A percentile compares a stretch with the other conserved stretches of the same genome.
Evolutionary conservation across 352 stramenopile genomes (phyloP).

Genomic region (Phytophthora hibernalis): DNA sequence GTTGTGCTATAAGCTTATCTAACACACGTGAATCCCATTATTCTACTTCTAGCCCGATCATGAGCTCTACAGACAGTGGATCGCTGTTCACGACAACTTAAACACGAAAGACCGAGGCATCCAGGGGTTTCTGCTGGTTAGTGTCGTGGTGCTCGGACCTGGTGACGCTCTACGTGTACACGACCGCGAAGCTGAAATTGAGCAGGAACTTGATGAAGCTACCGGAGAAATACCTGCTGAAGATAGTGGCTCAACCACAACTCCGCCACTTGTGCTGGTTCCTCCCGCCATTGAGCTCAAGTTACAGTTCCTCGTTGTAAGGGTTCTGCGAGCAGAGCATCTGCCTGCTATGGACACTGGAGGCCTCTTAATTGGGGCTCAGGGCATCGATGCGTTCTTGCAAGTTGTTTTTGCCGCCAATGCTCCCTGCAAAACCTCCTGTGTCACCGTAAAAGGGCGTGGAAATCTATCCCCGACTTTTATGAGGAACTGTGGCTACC

Average conservation of each 20-base stretch:
- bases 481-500: constrained; percentile 90
- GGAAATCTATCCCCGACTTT: constrained; percentile 64
- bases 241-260: constrained; percentile 10
- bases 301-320: constrained; percentile 83
- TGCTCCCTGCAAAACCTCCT: constrained; percentile 47
- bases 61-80: constrained; percentile 91
- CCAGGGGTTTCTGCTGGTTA: constrained; percentile 82
- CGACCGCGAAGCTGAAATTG: constrained; percentile 73
- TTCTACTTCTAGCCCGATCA: constrained; percentile 61
- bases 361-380: constrained; percentile 33
- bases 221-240: constrained; percentile 13
- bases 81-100: constrained; percentile 90
- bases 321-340: constrained; percentile 81
- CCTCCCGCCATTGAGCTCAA: constrained; percentile 81
- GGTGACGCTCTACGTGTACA: constrained; percentile 72
- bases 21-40: background rate
- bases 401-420: constrained; percentile 76
- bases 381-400: constrained; percentile 87
- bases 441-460: constrained; percentile 70
- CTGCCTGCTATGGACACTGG: constrained; percentile 81
- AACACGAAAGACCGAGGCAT: constrained; percentile 85
- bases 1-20: background rate
- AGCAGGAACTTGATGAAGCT: constrained; percentile 50
- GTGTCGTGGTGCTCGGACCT: constrained; percentile 74
- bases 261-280: constrained; percentile 65